Conservation (phyloP, 2,329 filamentous ascomycete genomes). For the Leptographium lundbergii region DNA sequence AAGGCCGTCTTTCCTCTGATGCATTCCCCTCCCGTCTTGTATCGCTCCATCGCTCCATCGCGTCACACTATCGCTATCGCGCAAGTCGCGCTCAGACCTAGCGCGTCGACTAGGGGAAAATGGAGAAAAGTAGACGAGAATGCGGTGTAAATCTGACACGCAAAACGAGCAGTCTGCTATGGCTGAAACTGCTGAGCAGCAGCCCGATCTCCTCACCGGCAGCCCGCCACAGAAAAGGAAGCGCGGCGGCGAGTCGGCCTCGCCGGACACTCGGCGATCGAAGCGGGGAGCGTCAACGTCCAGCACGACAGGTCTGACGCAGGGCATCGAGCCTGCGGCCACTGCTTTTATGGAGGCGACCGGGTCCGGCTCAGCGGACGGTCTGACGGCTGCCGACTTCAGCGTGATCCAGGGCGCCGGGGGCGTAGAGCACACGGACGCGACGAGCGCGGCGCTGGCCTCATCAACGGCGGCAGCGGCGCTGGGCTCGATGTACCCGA, state of each 20-base stretch:
- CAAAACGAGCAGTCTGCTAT: constrained; percentile 18
- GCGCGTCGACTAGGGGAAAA: not conserved
- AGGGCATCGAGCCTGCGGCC: constrained; percentile 24
- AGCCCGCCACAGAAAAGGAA: constrained; percentile 43
- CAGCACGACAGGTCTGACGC: constrained; percentile 4
- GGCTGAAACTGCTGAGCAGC: constrained; percentile 35
- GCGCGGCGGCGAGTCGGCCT: constrained; percentile 34
- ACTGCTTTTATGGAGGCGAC: constrained; percentile 44
- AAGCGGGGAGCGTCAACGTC: constrained; percentile 38
- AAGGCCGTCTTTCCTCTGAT: not conserved
- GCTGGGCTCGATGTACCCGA: constrained; percentile 44
- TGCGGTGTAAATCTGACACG: not conserved
- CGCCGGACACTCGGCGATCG: constrained; percentile 33
- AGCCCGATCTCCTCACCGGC: constrained; percentile 31
- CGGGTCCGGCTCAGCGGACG: constrained; percentile 22
- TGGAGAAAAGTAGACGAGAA: not conserved
- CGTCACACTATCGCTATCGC: no score
- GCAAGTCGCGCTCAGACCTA: not conserved
- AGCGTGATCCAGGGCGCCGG: constrained; percentile 43
- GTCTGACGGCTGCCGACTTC: constrained; percentile 37
- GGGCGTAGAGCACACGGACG: constrained; percentile 29
- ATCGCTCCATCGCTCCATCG: no score
- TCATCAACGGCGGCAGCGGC: constrained; percentile 48
- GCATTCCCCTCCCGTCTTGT: not conserved
- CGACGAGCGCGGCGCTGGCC: constrained; percentile 38